Percentiles rank a stretch among this genome's conserved stretches.
Evolutionary conservation across 495 filamentous ascomycete species (phyloP).

Genomic region (Tuber calosporum): DNA sequence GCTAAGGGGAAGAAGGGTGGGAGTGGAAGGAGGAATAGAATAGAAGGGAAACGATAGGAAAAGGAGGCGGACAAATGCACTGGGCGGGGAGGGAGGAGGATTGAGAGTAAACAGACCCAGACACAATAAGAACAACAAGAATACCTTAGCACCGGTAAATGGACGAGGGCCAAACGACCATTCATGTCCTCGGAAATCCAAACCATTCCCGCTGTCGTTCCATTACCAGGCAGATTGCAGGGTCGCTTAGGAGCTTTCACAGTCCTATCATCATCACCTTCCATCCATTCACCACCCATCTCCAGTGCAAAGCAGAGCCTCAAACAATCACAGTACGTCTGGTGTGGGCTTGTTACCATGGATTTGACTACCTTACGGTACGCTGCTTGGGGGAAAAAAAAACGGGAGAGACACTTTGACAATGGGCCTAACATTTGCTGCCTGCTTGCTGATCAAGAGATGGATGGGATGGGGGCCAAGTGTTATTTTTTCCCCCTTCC

Average conservation of each 20-base stretch:
- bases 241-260: neutral
- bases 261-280: neutral
- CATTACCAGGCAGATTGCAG: constrained; percentile 3
- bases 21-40: neutral
- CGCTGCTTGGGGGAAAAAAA: neutral
- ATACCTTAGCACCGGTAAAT: neutral
- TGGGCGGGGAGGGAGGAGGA: neutral
- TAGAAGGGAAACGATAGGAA: neutral
- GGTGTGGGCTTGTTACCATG: constrained; percentile 2
- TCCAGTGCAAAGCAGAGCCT: neutral
- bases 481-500: neutral
- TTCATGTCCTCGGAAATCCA: neutral
- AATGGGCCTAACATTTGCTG: neutral
- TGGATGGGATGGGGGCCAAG: neutral
- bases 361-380: neutral
- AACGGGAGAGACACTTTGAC: neutral
- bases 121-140: neutral
- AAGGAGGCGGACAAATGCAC: constrained; percentile 1
- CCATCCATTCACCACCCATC: neutral
- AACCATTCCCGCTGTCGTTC: constrained; percentile 4
- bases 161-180: neutral
- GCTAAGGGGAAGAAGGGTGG: neutral
- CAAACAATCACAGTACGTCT: neutral
- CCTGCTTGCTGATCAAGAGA: neutral
- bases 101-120: constrained; percentile 5